phyloP scores from a whole-genome alignment of 2,329 filamentous ascomycete species.

The Didymella exigua region DNA sequence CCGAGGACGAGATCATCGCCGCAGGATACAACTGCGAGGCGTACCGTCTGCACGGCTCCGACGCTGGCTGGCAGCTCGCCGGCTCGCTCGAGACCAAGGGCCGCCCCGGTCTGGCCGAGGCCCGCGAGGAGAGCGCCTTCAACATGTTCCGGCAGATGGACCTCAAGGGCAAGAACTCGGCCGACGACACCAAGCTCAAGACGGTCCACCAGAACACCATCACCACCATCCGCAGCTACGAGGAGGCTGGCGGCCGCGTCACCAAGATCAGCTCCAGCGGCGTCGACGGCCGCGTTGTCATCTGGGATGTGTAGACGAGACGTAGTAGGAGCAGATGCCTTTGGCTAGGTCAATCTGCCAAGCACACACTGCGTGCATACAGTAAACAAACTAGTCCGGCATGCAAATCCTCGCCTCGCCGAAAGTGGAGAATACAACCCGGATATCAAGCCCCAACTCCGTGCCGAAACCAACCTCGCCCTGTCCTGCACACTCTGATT shows the following conservation, averaged over 20 bases:
- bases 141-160: slow-evolving; percentile 99
- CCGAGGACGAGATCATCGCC: slow-evolving; percentile 90
- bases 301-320: slow-evolving; percentile 53
- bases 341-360: neutral
- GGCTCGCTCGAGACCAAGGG: slow-evolving; percentile 80
- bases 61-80: slow-evolving; percentile 80
- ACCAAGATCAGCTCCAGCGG: slow-evolving; percentile 76
- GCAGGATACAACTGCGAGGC: slow-evolving; percentile 90
- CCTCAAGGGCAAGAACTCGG: slow-evolving; percentile 81
- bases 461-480: neutral
- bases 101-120: slow-evolving; percentile 62
- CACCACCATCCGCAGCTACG: slow-evolving; percentile 78
- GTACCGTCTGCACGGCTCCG: slow-evolving; percentile 82
- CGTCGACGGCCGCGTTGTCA: slow-evolving; percentile 56
- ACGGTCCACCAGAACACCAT: slow-evolving; percentile 98
- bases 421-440: slow-evolving; percentile 7
- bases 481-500: neutral
- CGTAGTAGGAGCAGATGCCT: too few relatives aligned
- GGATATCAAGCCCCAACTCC: neutral
- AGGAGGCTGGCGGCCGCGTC: slow-evolving; percentile 67
- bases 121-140: slow-evolving; percentile 86
- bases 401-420: neutral
- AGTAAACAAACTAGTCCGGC: neutral
- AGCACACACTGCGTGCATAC: too few relatives aligned
- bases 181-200: slow-evolving; percentile 91